A percentile compares a stretch with the other conserved stretches of the same genome.
Evolutionary conservation across 1,139 yeast species (phyloP).

Genomic region (Ashbya aceris): DNA sequence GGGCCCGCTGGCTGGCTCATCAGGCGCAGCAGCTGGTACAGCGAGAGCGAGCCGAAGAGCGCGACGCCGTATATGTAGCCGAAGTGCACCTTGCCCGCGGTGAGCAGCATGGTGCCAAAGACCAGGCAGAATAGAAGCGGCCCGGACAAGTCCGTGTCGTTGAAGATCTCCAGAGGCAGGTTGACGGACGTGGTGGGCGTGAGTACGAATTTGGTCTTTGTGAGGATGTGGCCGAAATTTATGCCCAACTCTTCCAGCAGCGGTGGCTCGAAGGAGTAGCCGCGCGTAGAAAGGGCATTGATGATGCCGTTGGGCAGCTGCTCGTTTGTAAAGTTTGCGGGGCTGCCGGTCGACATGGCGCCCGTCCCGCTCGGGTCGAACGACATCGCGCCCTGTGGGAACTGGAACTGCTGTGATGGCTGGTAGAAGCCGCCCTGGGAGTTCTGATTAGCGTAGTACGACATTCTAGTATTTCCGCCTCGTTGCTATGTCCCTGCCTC

Average conservation of each 20-base stretch:
- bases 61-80: conserved; percentile 98
- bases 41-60: conserved; percentile 75
- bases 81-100: conserved; percentile 89
- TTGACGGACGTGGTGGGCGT: conserved; percentile 56
- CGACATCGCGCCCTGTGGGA: conserved; percentile 30
- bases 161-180: conserved; percentile 53
- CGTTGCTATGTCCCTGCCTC: too few relatives aligned
- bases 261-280: conserved; percentile 92
- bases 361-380: conserved; percentile 12
- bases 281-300: conserved; percentile 89
- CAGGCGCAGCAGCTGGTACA: conserved; percentile 74
- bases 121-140: conserved; percentile 82
- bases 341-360: conserved; percentile 24
- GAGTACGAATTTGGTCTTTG: conserved; percentile 79
- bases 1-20: conserved; percentile 39
- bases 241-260: conserved; percentile 87
- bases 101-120: conserved; percentile 74
- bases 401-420: conserved; percentile 25
- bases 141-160: conserved; percentile 91
- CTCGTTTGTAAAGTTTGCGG: conserved; percentile 25
- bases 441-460: conserved; percentile 12
- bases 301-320: conserved; percentile 68
- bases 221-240: conserved; percentile 77
- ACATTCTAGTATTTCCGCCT: conserved; percentile 7
- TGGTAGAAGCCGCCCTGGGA: conserved; percentile 18